A percentile compares a stretch with the other conserved stretches of the same genome.
Conservation (phyloP, 169 alveolate genomes). For the Eimeria necatrix region DNA sequence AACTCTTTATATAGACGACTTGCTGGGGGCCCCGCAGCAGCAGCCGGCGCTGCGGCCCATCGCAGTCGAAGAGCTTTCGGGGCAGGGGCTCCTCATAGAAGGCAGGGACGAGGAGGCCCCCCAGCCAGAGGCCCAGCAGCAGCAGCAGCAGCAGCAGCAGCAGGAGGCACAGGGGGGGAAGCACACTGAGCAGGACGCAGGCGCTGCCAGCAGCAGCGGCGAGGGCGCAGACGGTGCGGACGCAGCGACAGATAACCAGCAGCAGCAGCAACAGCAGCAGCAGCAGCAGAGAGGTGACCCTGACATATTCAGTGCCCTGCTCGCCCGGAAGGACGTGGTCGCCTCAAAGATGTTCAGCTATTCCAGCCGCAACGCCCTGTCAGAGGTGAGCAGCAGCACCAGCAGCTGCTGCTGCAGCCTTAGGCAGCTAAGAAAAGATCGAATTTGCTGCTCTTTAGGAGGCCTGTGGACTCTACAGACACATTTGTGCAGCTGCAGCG, state of each 20-base stretch:
- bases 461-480: not conserved
- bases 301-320: not conserved
- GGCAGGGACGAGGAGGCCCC: constrained; percentile 28
- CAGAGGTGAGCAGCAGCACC: not conserved
- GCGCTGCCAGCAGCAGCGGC: not conserved
- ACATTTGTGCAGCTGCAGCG: not conserved
- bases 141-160: constrained; percentile 36
- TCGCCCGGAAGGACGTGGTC: constrained; percentile 19
- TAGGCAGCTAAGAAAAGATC: too few species aligned
- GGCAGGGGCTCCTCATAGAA: constrained; percentile 9
- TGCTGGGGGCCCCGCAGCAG: not conserved
- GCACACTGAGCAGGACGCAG: too few species aligned
- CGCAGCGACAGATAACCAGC: not conserved
- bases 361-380: not conserved
- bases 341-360: too few species aligned
- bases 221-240: constrained; percentile 45
- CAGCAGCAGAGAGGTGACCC: not conserved
- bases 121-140: not conserved
- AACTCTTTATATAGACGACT: constrained; percentile 66
- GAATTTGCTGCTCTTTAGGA: too few species aligned
- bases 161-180: too few species aligned
- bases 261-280: constrained; percentile 5
- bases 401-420: too few species aligned
- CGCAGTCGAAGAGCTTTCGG: constrained; percentile 14
- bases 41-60: not conserved